Conservation (phyloP, 768 basidiomycete genomes). For the Infundibulicybe gibba region DNA sequence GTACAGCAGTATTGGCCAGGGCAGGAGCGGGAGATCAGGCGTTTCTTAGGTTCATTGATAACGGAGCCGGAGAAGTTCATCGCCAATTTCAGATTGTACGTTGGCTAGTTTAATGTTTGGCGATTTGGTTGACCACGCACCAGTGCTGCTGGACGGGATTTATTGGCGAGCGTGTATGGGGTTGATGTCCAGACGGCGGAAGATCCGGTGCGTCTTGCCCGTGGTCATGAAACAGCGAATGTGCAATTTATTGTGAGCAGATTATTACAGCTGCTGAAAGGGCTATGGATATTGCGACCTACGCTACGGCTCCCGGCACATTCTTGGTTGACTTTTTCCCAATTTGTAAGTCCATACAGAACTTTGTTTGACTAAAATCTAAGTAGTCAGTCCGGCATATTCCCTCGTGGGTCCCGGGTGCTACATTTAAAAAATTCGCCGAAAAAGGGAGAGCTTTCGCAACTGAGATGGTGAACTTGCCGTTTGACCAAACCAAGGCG, state of each 20-base stretch:
- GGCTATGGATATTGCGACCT: constrained; percentile 13
- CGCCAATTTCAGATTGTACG: constrained; percentile 23
- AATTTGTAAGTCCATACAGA: constrained; percentile 6
- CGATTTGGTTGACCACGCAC: too few species aligned
- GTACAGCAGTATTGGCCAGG: constrained; percentile 16
- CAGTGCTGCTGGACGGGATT: constrained; percentile 16
- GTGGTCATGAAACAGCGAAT: not conserved
- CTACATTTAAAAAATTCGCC: constrained; percentile 37
- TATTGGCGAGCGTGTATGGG: constrained; percentile 20
- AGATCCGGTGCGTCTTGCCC: constrained; percentile 13
- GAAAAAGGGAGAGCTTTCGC: constrained; percentile 23
- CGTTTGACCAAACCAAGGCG: constrained; percentile 29
- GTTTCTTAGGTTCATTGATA: constrained; percentile 15
- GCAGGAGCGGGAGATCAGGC: constrained; percentile 16
- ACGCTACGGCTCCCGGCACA: constrained; percentile 20
- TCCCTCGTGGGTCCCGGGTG: constrained; percentile 40
- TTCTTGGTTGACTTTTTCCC: constrained; percentile 26
- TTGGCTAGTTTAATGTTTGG: not conserved
- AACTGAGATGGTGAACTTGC: constrained; percentile 30
- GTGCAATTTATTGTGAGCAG: constrained; percentile 1
- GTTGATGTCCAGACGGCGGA: constrained; percentile 15
- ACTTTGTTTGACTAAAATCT: not conserved
- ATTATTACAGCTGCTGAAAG: constrained; percentile 20
- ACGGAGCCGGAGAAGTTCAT: constrained; percentile 17
- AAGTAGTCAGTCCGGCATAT: constrained; percentile 10